A percentile compares a stretch with the other conserved stretches of the same genome.
Conservation (phyloP, 352 stramenopile genomes). For the Paralagenidium karlingii region DNA sequence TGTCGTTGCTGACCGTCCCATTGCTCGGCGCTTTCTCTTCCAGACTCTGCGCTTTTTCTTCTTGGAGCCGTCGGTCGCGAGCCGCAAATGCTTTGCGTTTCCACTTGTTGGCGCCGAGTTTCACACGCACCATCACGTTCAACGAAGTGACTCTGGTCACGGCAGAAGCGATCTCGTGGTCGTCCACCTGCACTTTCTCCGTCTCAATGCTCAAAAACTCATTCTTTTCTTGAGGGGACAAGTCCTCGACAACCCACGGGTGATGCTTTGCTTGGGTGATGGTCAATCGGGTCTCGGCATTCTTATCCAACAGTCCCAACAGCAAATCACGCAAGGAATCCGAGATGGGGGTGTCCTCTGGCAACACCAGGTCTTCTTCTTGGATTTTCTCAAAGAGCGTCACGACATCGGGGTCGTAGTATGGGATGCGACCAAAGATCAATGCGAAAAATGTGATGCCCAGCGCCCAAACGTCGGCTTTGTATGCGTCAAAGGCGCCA, state of each 20-base stretch:
- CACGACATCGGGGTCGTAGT: conserved; percentile 69
- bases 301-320: conserved; percentile 54
- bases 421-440: conserved; percentile 69
- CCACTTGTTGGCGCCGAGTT: conserved; percentile 69
- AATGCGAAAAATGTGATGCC: conserved; percentile 77
- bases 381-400: conserved; percentile 79
- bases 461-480: conserved; percentile 79
- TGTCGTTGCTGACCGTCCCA: too few species aligned
- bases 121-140: conserved; percentile 61
- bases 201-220: conserved; percentile 34
- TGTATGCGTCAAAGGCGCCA: conserved; percentile 64
- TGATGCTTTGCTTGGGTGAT: conserved; percentile 59
- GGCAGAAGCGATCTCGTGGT: conserved; percentile 46
- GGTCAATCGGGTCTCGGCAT: conserved; percentile 54
- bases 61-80: too few species aligned
- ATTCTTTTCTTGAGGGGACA: conserved; percentile 17
- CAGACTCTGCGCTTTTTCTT: too few species aligned
- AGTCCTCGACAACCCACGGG: conserved; percentile 42
- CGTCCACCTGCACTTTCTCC: conserved; percentile 39
- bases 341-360: conserved; percentile 19
- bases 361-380: conserved; percentile 25
- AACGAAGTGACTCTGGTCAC: conserved; percentile 68
- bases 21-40: too few species aligned
- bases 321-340: conserved; percentile 32
- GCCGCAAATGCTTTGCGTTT: conserved; percentile 53